A percentile compares a stretch with the other conserved stretches of the same genome.
Conservation (phyloP, 306 rosid species). For the Pyrus communis region DNA sequence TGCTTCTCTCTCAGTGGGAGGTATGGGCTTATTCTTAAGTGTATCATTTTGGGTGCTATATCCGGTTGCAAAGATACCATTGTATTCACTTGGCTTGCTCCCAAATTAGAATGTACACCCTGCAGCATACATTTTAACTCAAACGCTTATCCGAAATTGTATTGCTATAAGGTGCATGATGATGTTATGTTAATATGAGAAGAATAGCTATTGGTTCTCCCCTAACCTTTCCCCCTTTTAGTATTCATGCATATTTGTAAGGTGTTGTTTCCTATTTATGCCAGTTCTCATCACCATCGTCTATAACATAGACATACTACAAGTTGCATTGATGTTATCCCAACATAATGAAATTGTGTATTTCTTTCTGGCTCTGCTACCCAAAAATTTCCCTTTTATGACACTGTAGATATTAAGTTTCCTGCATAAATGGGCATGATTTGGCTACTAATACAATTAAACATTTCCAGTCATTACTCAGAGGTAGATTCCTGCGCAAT, state of each 20-base stretch:
- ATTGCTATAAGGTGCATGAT: not conserved
- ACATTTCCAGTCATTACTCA: conserved; percentile 74
- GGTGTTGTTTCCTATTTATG: not conserved
- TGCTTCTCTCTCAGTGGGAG: not conserved
- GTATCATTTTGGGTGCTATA: not conserved
- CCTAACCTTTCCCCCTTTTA: not conserved
- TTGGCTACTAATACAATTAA: conserved; percentile 29
- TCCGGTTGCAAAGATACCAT: not conserved
- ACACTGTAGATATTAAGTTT: not conserved
- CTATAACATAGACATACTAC: not conserved
- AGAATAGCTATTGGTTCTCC: not conserved
- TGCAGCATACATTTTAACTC: not conserved
- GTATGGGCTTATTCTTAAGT: not conserved
- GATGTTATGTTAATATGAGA: not conserved
- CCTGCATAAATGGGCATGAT: not conserved
- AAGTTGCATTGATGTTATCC: not conserved
- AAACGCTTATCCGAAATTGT: not conserved
- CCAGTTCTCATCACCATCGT: too few species aligned
- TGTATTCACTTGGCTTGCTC: not conserved
- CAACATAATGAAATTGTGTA: not conserved
- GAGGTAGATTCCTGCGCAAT: conserved; percentile 97
- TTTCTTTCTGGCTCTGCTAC: not conserved
- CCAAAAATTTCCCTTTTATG: not conserved
- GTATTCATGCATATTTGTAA: not conserved
- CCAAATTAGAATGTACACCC: not conserved